phyloP scores from a whole-genome alignment of 1,139 yeast species.

The Pneumocystis oryctolagi region DNA sequence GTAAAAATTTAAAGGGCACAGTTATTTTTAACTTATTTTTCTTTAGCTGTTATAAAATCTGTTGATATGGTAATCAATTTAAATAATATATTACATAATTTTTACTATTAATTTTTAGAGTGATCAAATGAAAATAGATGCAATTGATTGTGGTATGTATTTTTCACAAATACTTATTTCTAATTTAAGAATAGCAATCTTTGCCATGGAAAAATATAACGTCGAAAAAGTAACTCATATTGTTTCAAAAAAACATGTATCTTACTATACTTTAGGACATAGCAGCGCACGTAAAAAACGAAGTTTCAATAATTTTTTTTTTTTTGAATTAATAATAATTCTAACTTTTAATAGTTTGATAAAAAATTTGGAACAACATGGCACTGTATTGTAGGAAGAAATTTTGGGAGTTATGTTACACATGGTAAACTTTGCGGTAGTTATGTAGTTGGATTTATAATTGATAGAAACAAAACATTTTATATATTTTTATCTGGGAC shows the following conservation, averaged over 20 bases:
- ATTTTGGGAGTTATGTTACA: conserved; percentile 86
- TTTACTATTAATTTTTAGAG: conserved; percentile 14
- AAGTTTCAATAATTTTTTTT: conserved; percentile 21
- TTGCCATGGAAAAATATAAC: conserved; percentile 45
- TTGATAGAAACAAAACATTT: conserved; percentile 46
- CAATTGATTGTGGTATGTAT: conserved; percentile 21
- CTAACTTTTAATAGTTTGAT: conserved; percentile 29
- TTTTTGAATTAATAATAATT: background rate
- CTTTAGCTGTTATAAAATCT: conserved; percentile 29
- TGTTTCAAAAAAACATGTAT: conserved; percentile 21
- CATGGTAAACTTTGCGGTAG: conserved; percentile 35
- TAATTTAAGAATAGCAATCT: conserved; percentile 44
- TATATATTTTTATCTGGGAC: conserved; percentile 70
- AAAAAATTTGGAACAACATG: conserved; percentile 63
- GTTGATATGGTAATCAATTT: conserved; percentile 29
- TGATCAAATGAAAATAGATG: conserved; percentile 23
- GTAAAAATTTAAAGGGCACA: background rate
- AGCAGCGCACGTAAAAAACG: conserved; percentile 69
- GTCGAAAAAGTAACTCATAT: conserved; percentile 25
- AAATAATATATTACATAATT: background rate
- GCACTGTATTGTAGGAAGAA: conserved; percentile 91
- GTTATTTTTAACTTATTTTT: background rate
- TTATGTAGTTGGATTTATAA: background rate
- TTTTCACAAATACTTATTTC: conserved; percentile 23
- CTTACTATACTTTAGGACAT: conserved; percentile 47